phyloP scores from a whole-genome alignment of 768 basidiomycete species.

The Trametes meyenii region DNA sequence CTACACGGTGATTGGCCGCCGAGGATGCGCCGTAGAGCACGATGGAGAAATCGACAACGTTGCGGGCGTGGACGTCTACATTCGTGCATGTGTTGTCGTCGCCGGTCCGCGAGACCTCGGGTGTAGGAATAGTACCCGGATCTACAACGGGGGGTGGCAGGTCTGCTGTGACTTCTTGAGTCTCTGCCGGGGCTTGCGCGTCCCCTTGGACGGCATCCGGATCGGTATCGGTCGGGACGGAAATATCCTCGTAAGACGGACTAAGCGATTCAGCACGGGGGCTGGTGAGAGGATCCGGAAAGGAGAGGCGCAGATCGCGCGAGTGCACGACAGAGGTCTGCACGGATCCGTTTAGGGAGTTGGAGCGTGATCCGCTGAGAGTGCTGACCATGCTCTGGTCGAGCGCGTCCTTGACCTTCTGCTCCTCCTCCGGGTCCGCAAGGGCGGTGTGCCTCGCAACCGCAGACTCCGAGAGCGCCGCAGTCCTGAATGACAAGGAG shows the following conservation, averaged over 20 bases:
- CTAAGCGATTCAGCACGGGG: slow-evolving; percentile 60
- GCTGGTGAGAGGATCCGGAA: slow-evolving; percentile 75
- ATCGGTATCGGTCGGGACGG: slow-evolving; percentile 41
- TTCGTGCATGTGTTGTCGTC: slow-evolving; percentile 28
- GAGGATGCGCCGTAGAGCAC: slow-evolving; percentile 69
- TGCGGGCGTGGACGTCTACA: slow-evolving; percentile 25
- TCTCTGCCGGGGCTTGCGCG: slow-evolving; percentile 14
- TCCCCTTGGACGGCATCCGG: slow-evolving; percentile 29
- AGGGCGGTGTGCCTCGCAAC: slow-evolving; percentile 27
- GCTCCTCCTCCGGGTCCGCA: slow-evolving; percentile 59
- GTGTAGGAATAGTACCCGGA: slow-evolving; percentile 36
- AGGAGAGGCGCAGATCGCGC: slow-evolving; percentile 77
- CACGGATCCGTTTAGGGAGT: slow-evolving; percentile 49
- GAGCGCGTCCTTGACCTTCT: slow-evolving; percentile 70
- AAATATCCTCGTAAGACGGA: slow-evolving; percentile 58
- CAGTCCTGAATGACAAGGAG: slow-evolving; percentile 27
- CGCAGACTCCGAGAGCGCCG: slow-evolving; percentile 23
- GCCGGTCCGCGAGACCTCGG: slow-evolving; percentile 37
- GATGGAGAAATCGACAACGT: slow-evolving; percentile 55
- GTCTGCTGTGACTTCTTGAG: slow-evolving; percentile 4
- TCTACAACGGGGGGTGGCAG: slow-evolving; percentile 35
- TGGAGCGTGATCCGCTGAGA: slow-evolving; percentile 67
- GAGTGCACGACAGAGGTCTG: slow-evolving; percentile 56
- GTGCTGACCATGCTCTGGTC: slow-evolving; percentile 86
- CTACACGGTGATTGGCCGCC: slow-evolving; percentile 60